Conservation (phyloP, 108 stramenopile genomes). For the Cyclotella atomus region DNA sequence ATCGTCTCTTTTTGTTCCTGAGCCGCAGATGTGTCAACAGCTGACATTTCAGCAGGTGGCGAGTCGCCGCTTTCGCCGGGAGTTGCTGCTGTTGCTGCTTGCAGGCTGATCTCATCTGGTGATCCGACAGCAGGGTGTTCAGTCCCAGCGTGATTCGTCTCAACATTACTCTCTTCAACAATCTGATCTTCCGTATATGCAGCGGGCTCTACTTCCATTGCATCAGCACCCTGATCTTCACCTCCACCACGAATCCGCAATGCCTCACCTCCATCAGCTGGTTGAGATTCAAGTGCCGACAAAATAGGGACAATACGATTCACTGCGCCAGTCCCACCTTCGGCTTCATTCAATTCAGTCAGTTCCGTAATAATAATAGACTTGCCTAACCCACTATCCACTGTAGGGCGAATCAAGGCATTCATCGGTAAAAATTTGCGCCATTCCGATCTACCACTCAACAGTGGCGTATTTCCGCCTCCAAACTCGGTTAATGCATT, state of each 20-base stretch:
- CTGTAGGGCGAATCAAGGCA: slow-evolving; percentile 26
- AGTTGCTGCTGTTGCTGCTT: not conserved
- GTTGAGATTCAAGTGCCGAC: not conserved
- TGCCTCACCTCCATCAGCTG: not conserved
- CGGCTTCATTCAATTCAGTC: not conserved
- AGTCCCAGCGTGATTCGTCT: not conserved
- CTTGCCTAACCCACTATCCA: not conserved
- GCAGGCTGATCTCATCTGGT: not conserved
- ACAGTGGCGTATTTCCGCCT: not conserved
- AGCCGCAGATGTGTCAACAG: not conserved
- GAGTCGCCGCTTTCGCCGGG: not conserved
- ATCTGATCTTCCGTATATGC: not conserved
- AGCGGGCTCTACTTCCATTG: not conserved
- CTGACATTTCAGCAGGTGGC: not conserved
- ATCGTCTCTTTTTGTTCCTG: not conserved
- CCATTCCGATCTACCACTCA: slow-evolving; percentile 25
- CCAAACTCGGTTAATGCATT: slow-evolving; percentile 46
- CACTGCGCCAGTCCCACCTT: not conserved
- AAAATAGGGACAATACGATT: slow-evolving; percentile 5
- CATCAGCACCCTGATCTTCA: not conserved
- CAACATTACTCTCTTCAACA: not conserved
- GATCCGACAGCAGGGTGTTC: not conserved
- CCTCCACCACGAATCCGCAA: slow-evolving; percentile 29
- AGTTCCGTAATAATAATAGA: slow-evolving; percentile 22
- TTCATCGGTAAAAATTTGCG: slow-evolving; percentile 9